phyloP scores from a whole-genome alignment of 176 grass and related monocot species.

The Cenchrus purpureus region DNA sequence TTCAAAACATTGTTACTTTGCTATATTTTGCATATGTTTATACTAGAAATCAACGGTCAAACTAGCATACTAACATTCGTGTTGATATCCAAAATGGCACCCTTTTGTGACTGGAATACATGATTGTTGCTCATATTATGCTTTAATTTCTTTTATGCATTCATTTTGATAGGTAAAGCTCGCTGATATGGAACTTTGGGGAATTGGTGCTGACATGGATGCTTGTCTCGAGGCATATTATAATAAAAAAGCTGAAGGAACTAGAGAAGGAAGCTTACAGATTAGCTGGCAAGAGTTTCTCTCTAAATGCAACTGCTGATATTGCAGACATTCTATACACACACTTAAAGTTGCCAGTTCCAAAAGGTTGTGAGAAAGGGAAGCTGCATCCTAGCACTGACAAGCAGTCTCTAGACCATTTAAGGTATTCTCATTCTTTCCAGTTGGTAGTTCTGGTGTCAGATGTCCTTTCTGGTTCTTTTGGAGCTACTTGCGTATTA shows the following conservation, averaged over 20 bases:
- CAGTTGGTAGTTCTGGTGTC: not conserved
- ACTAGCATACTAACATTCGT: not conserved
- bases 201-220: slow-evolving; percentile 94
- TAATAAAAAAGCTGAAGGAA: slow-evolving; percentile 87
- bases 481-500: slow-evolving; percentile 10
- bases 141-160: slow-evolving; percentile 1
- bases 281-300: slow-evolving; percentile 84
- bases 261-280: slow-evolving; percentile 84
- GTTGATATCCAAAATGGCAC: not conserved
- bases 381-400: slow-evolving; percentile 93
- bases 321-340: slow-evolving; percentile 89
- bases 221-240: slow-evolving; percentile 80
- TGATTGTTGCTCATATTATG: slow-evolving; percentile 23
- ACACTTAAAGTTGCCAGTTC: slow-evolving; percentile 80
- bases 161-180: slow-evolving; percentile 70
- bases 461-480: not conserved
- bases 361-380: slow-evolving; percentile 73
- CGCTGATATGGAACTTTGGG: slow-evolving; percentile 95
- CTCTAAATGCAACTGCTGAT: slow-evolving; percentile 79
- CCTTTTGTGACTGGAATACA: not conserved
- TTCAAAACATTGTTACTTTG: not conserved
- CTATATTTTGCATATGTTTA: not conserved
- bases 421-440: slow-evolving; percentile 61
- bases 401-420: slow-evolving; percentile 76
- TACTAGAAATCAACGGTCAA: not conserved